Evolutionary conservation across 345 rosid genomes (phyloP), one percentile per base, ranked within the genome.

Genomic region (Arabis hirsuta): DNA sequence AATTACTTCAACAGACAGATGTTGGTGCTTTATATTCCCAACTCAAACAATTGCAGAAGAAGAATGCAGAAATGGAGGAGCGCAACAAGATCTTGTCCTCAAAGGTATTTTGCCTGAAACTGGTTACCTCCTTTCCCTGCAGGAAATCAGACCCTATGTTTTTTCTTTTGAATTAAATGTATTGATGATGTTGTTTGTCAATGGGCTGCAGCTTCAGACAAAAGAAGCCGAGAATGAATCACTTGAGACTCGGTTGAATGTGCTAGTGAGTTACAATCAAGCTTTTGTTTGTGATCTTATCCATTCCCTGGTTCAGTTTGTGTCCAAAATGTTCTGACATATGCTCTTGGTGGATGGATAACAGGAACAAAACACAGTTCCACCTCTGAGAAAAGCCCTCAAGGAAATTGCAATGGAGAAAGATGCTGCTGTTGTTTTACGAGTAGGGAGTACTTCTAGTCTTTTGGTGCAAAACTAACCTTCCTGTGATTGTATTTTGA

Each of bases 391-490:
- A 67, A 90, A 85, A 80, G 96, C 99, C 34, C 86, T 95, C 42
- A 90, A 82, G 85, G 98, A 95, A 80, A 93, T 90, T 59, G 99
- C 97, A 14, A 88, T 91, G 89, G 98, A 95, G 88, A 95, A 95
- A 83, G 98, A 95, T 86, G 99, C 98, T 48, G 96, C 99, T 73
- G 98, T 91, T 81, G 96, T 91, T 79, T 85, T 84, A 74, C 87
- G 96, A 84, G 99, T 88, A 82, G 7, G 47, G 43, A 36, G 22
- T 11, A 44, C 74, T 41, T 6, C 4, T 55, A 7, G 63, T 32
- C 13, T 50, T 26, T 46, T 38, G 32, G 24, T 70, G 44, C 24
- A 41, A 14, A 5, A 8, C 0, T 20, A 16, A 6, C 26, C 55
- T 42, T 50, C 42, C 27, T 10, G 69, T 72, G 43, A 10, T 34